A percentile compares a stretch with the other conserved stretches of the same genome.
Conservation (phyloP, 495 filamentous ascomycete species). For the Neurospora sp. region DNA sequence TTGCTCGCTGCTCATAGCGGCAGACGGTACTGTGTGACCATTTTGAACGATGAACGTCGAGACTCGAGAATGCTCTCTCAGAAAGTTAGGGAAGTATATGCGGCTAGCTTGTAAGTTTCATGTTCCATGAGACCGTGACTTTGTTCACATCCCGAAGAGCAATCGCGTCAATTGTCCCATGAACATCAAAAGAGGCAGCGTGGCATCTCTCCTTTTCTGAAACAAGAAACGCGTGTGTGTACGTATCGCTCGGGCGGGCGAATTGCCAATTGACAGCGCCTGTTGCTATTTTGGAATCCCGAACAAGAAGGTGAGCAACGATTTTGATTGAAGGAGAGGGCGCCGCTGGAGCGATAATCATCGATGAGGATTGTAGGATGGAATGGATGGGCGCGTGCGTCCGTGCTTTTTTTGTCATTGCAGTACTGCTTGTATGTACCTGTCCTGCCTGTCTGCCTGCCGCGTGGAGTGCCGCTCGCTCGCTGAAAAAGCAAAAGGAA, state of each 20-base stretch:
- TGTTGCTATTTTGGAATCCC: background rate
- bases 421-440: background rate
- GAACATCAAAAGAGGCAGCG: background rate
- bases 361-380: background rate
- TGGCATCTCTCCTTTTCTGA: background rate
- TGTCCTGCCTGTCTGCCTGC: background rate
- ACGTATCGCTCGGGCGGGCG: background rate
- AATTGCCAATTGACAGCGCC: background rate
- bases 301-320: background rate
- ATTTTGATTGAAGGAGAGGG: background rate
- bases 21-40: background rate
- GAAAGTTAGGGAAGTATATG: background rate
- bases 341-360: background rate
- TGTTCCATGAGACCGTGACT: background rate
- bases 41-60: background rate
- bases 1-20: background rate
- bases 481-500: background rate
- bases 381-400: background rate
- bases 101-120: background rate
- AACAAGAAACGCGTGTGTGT: background rate
- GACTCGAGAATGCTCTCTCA: background rate
- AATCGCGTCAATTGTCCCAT: background rate
- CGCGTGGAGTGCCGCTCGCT: background rate
- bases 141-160: background rate
- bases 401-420: background rate